Base-by-base conservation (phyloP, 1,284 basidiomycete species). In the Microstroma glucosiphilum region DNA sequence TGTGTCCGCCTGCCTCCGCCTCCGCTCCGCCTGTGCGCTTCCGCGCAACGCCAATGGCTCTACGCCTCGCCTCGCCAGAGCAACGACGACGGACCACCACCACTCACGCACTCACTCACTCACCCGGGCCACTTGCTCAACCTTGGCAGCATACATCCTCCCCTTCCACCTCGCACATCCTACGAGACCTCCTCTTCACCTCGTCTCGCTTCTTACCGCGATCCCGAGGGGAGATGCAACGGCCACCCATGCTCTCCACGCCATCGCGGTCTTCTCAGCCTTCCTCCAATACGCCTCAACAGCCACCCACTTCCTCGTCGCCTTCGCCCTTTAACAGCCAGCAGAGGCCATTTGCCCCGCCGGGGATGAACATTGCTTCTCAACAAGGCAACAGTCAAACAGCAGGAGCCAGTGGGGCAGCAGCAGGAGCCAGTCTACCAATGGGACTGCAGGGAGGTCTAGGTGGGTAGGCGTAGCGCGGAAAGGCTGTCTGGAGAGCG, bases 201-300 rank as follows among this genome's bases (percentile, higher is more conserved):
- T 48, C 21, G 13, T 12, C 4, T 21, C 43, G 43, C 15, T 4
- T n/a, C 43, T 12, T 48, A 12, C 43, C 43, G 43, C 43, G 17
- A 3, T 6, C 13, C 3, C 43, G 43, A 17, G 43, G 43, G 15
- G 43, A 48, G 17, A 48, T 48, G 43, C 43, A 48, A 17, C 43
- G 43, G 15, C 43, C 43, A n/a, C 43, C 43, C 3, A 48, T 21
- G 17, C 17, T 21, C 15, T 48, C 43, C 43, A 48, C 43, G 21
- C 43, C 43, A n/a, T 48, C 43, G 43, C 15, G 43, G 43, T 21
- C 43, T n/a, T 48, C 43, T 48, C 43, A 48, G 43, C 43, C 43
- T n/a, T n/a, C 43, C 6, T 21, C 43, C 43, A 48, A 17, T n/a
- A 48, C 15, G 43, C 43, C 15, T 17, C 51, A 54, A 21, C 51